These are phyloP conservation scores for Epichloe gansuensis DNA, from an alignment of 2,329 filamentous ascomycete genomes.

Conservation along the genomic window DNA sequence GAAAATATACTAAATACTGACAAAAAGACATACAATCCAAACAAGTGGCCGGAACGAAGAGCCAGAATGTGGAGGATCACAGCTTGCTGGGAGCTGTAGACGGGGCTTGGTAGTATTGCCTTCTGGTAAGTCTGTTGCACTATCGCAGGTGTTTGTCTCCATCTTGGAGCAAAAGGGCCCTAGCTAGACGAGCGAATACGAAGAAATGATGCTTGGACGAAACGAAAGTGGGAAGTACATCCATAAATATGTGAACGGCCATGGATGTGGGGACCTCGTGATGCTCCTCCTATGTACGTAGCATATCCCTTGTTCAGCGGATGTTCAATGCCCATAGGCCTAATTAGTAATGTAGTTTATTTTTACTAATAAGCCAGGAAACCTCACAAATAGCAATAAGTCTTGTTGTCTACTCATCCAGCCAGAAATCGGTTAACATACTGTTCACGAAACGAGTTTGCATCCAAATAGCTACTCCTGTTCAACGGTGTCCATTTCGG, in stretches of 20 bases:
- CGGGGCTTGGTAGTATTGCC: conserved; percentile 14
- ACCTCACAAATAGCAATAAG: no score
- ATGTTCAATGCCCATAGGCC: not conserved
- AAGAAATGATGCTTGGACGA: not conserved
- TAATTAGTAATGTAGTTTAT: no score
- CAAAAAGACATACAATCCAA: conserved; percentile 51
- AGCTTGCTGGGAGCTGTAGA: conserved; percentile 61
- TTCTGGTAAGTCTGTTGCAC: conserved; percentile 9
- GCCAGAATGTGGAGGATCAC: conserved; percentile 65
- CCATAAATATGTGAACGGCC: not conserved
- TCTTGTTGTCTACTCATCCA: not conserved
- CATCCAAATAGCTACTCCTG: conserved; percentile 62
- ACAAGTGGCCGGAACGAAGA: conserved; percentile 63
- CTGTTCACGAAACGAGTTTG: conserved; percentile 64
- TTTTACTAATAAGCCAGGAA: no score
- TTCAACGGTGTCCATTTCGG: conserved; percentile 97
- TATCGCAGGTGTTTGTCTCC: conserved; percentile 12
- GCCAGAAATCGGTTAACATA: conserved; percentile 48
- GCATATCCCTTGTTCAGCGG: not conserved
- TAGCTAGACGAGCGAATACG: not conserved
- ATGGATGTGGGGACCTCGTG: not conserved
- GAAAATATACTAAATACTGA: not conserved
- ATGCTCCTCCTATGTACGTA: not conserved
- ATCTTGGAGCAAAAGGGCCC: conserved; percentile 3
- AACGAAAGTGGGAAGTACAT: no score